Base-by-base conservation (phyloP, 2,329 filamentous ascomycete genomes). In the Xenoacremonium recifei region DNA sequence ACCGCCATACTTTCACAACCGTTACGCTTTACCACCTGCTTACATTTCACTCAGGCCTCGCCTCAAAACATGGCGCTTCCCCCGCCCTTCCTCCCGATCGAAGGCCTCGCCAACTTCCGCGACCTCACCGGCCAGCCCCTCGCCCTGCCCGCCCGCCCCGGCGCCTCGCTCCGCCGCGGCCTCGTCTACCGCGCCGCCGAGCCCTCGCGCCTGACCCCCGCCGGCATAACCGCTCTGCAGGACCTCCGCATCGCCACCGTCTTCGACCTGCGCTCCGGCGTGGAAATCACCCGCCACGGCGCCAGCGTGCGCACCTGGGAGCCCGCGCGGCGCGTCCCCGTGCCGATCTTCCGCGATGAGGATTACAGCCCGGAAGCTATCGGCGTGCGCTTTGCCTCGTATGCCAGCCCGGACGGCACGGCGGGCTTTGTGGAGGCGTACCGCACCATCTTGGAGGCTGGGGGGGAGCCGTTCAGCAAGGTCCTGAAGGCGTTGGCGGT, bases 121-220 rank as follows among this genome's bases (percentile, higher is more conserved):
- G 83, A 87, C 58, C 67, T 85, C 19, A 83, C 82, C 48, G 80
- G 80, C 33, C 80, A 82, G 49, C 67, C 73, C 9, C 58, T 78
- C 34, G 43, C 61, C 19, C 67, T 62, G 58, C 66, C 62, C 39
- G 60, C 87, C 46, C 73, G 76, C 19, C 67, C 67, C 17, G 69
- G 71, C 21, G 56, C 82, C 21, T 66, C 86, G 43, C 61, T 87
- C 46, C 75, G 76, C 20, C 67, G 68, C 16, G 71, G 73, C 32
- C 56, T 85, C 21, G 65, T 89, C 47, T 91, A 80, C 65, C 82
- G 88, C 42, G 82, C 81, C 36, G 86, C 83, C 3, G 84, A 89
- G 51, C 80, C 84, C 13, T 78, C 76, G 15, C 67, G 67, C 42
- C 67, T 85, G 29, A 79, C 78, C 1, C 60, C 71, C 19, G 65